Evolutionary conservation across 768 basidiomycete genomes (phyloP), one percentile per base, ranked within the genome.

Genomic region (Phylloporus sp.): DNA sequence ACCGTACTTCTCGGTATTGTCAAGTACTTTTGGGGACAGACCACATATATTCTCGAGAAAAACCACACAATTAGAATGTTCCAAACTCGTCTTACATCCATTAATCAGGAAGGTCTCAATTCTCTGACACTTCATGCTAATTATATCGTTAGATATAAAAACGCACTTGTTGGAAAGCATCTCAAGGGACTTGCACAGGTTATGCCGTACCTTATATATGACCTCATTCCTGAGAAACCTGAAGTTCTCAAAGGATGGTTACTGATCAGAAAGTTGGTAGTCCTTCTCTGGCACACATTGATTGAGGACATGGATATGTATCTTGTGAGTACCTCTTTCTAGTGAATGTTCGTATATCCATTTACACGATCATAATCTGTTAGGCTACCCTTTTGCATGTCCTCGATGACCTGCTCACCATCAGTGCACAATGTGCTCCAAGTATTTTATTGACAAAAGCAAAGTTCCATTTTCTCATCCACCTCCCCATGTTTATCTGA

Each of bases 201-300:
- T 1, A 69, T 64, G 48, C 55, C 62, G 0, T 62, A 55, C 34
- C 42, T 63, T 0, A 44, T 69, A 0, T 60, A 72, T 17, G 64
- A 70, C 17, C 56, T 76, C 5, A 55, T 65, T 0, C 52, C 57
- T 6, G 3, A 27, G 0, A 29, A 5, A n/a, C n/a, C n/a, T n/a
- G n/a, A n/a, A 2, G 57, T 62, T 1, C 65, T 71, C 17, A 9
- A 43, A 7, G 50, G 67, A 0, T 69, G 64, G 32, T 62, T 62
- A 9, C 57, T 68, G 0, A 53, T 70, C 14, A 70, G 70, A 0
- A 58, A 64, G 9, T 62, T 76, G 0, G 38, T 61, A 0, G 66
- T 71, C 0, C 56, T 74, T 0, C 53, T 77, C 0, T 78, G 76
- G 76, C 52, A 72, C 9, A 62, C 65, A 0, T 62, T 66, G 48